Evolutionary conservation across 805 yeast species (phyloP).

Genomic region (Metschnikowia amazonensis): DNA sequence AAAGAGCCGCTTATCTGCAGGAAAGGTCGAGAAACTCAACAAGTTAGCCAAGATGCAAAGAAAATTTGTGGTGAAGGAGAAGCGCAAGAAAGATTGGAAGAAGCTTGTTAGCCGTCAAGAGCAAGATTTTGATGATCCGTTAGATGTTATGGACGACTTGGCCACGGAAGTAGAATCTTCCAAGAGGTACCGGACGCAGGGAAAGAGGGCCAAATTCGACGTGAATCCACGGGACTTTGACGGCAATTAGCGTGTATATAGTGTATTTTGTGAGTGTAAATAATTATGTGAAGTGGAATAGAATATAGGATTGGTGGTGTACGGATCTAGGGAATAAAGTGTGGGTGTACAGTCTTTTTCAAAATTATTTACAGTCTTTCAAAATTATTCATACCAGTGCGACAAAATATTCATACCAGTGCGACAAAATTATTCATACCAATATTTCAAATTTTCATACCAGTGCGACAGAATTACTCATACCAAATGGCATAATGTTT

Average conservation of each 20-base stretch:
- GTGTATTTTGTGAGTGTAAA: too few species aligned
- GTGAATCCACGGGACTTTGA: conserved; percentile 19
- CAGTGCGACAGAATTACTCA: too few species aligned
- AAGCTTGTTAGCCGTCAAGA: conserved; percentile 15
- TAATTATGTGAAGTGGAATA: too few species aligned
- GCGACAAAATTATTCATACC: too few species aligned
- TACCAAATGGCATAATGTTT: too few species aligned
- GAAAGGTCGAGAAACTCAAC: conserved; percentile 32
- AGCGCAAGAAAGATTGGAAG: conserved; percentile 17
- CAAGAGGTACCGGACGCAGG: conserved; percentile 30
- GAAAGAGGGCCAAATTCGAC: conserved; percentile 26
- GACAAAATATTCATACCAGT: too few species aligned
- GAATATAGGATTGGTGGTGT: background rate
- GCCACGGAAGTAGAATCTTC: conserved; percentile 31
- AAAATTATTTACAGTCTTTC: too few species aligned
- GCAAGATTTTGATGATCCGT: conserved; percentile 18
- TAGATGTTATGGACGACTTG: conserved; percentile 13
- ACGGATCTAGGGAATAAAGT: background rate
- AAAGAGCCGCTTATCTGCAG: conserved; percentile 29
- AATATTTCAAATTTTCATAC: too few species aligned
- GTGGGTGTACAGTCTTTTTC: too few species aligned
- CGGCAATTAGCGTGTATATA: conserved; percentile 11
- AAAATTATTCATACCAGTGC: too few species aligned
- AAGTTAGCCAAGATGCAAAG: conserved; percentile 34
- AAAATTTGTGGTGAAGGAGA: conserved; percentile 28